Evolutionary conservation across 345 rosid genomes (phyloP).

Genomic region (Salix koriyanagi): DNA sequence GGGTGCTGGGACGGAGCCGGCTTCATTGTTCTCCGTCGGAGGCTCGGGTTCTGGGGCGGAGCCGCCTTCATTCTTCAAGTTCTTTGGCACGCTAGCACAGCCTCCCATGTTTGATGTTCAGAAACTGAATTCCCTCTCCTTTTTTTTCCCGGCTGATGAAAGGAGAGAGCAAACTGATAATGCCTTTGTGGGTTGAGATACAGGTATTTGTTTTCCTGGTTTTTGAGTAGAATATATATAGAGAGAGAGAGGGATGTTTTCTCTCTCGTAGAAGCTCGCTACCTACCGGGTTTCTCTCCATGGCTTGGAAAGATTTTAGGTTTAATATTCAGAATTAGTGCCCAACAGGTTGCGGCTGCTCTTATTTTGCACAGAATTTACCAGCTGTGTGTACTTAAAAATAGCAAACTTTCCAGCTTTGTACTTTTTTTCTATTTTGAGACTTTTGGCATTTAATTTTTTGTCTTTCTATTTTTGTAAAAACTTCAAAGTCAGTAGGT

Average conservation of each 20-base stretch:
- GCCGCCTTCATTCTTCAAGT: neutral
- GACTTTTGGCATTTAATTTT: neutral
- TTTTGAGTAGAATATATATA: neutral
- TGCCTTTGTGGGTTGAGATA: neutral
- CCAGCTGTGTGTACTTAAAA: neutral
- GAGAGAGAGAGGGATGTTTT: neutral
- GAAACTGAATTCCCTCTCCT: neutral
- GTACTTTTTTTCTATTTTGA: neutral
- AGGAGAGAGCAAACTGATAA: neutral
- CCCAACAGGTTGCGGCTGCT: neutral
- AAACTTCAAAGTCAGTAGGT: too few relatives aligned
- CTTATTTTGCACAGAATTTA: neutral
- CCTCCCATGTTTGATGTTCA: neutral
- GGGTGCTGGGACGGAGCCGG: neutral
- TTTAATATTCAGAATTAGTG: neutral
- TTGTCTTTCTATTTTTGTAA: neutral
- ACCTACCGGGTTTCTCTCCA: neutral
- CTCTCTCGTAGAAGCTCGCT: neutral
- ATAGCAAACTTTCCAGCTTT: neutral
- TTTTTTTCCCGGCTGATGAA: neutral
- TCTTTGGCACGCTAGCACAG: conserved; percentile 5
- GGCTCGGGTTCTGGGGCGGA: neutral
- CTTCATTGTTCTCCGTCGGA: neutral
- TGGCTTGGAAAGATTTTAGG: neutral
- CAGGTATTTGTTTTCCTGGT: neutral